Conservation (phyloP, 1,284 basidiomycete genomes). For the Boletus albobrunnescens region DNA sequence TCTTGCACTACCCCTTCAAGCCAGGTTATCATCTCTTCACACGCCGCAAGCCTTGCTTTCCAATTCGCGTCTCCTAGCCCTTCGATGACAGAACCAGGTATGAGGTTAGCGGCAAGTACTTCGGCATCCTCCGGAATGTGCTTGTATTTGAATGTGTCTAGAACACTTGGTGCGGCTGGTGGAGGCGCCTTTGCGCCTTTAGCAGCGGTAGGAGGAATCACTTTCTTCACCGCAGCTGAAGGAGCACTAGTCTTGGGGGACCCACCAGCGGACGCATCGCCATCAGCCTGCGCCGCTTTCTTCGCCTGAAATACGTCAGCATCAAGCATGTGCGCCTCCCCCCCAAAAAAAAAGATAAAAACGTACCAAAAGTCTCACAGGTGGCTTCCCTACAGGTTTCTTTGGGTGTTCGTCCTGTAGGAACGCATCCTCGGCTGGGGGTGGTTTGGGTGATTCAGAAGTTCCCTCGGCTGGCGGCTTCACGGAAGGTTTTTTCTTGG, state of each 20-base stretch:
- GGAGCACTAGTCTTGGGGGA: conserved; percentile 27
- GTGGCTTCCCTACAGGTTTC: conserved; percentile 48
- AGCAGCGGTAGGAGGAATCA: conserved; percentile 36
- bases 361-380: conserved; percentile 47
- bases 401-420: conserved; percentile 38
- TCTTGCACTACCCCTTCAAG: conserved; percentile 63
- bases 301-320: conserved; percentile 39
- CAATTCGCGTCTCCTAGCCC: conserved; percentile 85
- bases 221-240: conserved; percentile 46
- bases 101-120: conserved; percentile 66
- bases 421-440: conserved; percentile 19
- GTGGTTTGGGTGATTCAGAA: conserved; percentile 15
- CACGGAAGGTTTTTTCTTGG: conserved; percentile 43
- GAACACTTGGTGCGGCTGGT: conserved; percentile 44
- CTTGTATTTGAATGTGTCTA: conserved; percentile 89
- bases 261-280: conserved; percentile 26
- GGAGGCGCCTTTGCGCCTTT: conserved; percentile 54
- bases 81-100: conserved; percentile 70
- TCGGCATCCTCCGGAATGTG: conserved; percentile 93
- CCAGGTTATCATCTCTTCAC: conserved; percentile 87
- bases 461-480: conserved; percentile 28
- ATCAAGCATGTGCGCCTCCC: not conserved
- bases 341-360: too few relatives aligned
- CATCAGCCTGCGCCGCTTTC: conserved; percentile 46
- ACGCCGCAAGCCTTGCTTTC: conserved; percentile 87